Evolutionary conservation across 2,329 filamentous ascomycete species (phyloP), one percentile per base, ranked within the genome.

Genomic region (Colletotrichum tropicicola): DNA sequence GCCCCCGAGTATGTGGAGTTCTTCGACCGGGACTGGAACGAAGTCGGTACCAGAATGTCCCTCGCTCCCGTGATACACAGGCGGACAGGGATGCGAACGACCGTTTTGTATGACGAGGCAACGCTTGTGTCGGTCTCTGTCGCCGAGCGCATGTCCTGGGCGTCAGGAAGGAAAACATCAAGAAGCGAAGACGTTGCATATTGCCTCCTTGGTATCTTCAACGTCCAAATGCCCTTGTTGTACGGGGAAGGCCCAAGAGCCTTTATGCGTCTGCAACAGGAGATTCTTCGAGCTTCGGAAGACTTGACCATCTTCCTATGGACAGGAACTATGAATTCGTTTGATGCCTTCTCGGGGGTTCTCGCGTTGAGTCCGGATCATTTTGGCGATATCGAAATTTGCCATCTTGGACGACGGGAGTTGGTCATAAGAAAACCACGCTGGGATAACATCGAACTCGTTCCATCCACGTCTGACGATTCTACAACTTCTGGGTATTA

Each of bases 191-290:
- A 77, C 49, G 59, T 70, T 13, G 73, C 75, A 3, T 77, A 77
- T 45, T 77, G 72, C 47, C 68, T 77, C 4, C 56, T 77, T 5
- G 75, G 74, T 5, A 67, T 77, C 8, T 76, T 77, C 48, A 68
- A 73, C 52, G 75, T 77, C 41, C 72, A 74, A 41, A 77, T 77
- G 71, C 72, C 75, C 5, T 59, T 77, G 6, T 67, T 77, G 0
- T 77, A 76, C 13, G 74, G 74, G 4, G 74, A 77, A 48, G 75
- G 74, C 9, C 3, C 55, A 5, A 32, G 39, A 4, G 60, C 65
- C 1, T 68, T 67, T 17, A 30, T 51, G 10, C 49, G 64, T 13
- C 53, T 68, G 0, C 66, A 67, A 13, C 48, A 68, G 13, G 64
- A 68, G 17, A 67, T 68, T 3, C 39, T 68, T 12, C 54, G 56